A percentile compares a stretch with the other conserved stretches of the same genome.
phyloP scores from a whole-genome alignment of 352 stramenopile species.

The Pseudoperonospora humuli region DNA sequence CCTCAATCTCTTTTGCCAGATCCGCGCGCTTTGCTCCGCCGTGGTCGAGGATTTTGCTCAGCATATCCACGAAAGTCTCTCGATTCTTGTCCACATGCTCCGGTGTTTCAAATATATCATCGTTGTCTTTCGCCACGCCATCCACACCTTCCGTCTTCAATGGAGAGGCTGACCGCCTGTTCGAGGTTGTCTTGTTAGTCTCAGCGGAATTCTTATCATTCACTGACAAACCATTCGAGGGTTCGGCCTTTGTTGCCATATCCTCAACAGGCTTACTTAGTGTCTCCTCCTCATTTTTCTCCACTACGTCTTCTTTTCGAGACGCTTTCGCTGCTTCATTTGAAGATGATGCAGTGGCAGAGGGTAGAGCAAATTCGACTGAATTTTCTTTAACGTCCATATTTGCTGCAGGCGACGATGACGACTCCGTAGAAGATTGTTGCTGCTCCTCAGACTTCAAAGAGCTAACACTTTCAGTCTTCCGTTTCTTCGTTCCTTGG shows the following conservation, averaged over 20 bases:
- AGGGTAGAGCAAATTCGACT: background rate
- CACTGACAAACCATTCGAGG: background rate
- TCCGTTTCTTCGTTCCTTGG: conserved; percentile 37
- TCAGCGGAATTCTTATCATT: conserved; percentile 6
- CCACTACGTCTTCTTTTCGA: conserved; percentile 4
- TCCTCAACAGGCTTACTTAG: background rate
- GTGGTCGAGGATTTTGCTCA: conserved; percentile 46
- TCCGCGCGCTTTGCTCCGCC: conserved; percentile 30
- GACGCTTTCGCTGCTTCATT: conserved; percentile 11
- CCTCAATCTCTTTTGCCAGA: conserved; percentile 68
- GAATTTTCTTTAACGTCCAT: conserved; percentile 7
- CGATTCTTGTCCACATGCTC: conserved; percentile 49
- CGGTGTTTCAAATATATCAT: conserved; percentile 27
- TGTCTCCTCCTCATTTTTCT: conserved; percentile 8
- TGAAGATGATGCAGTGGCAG: background rate
- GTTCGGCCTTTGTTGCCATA: background rate
- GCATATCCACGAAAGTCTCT: conserved; percentile 55
- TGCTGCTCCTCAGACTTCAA: conserved; percentile 16
- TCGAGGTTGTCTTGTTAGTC: background rate
- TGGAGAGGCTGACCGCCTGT: conserved; percentile 6
- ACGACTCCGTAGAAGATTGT: background rate
- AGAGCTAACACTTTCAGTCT: conserved; percentile 26
- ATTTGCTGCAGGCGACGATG: conserved; percentile 6
- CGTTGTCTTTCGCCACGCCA: conserved; percentile 11
- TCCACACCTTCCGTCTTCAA: conserved; percentile 4